Base-by-base conservation (phyloP, 345 rosid species). In the Raphanus sativus region DNA sequence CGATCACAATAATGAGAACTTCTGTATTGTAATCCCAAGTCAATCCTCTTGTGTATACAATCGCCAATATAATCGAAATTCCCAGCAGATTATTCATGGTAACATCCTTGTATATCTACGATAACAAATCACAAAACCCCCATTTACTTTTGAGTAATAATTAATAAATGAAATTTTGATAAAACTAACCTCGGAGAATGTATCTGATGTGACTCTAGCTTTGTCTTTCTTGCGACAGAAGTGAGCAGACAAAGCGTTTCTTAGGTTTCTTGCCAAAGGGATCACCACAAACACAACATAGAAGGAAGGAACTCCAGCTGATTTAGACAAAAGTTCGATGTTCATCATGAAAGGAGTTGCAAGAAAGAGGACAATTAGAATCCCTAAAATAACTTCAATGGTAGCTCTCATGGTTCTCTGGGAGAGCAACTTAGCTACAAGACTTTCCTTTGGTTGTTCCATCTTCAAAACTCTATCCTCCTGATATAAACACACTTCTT, bases 251-350 rank as follows among this genome's bases (percentile, higher is more conserved):
- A 80, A 64, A 16, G 76, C 76, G 4, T 63, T 40, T 34, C 64
- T 80, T 24, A 74, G 3, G 67, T 80, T 80, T 64, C 71, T 62
- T 54, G 79, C 71, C 63, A 80, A 70, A 29, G 79, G 71, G 9
- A 80, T 75, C 13, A 59, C 75, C 15, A 13, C 62, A 70, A 74
- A 80, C 5, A 70, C 78, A 55, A 70, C 59, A 24, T 74, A 80
- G 12, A 80, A 80, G 3, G 83, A 80, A 55, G 83, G 80, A 75
- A 75, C 67, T 56, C 83, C 80, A 25, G 62, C 79, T 0, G 79
- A 75, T 63, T 32, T 29, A 0, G 78, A 74, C 29, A 79, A 68
- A 48, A 28, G 38, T 13, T 79, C 61, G 38, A 69, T 62, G 71
- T 74, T 80, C 79, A 48, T 59, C 80, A 74, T 80, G 67, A 80